phyloP scores from a whole-genome alignment of 2,329 filamentous ascomycete species.

The Bipolaris zeicola region DNA sequence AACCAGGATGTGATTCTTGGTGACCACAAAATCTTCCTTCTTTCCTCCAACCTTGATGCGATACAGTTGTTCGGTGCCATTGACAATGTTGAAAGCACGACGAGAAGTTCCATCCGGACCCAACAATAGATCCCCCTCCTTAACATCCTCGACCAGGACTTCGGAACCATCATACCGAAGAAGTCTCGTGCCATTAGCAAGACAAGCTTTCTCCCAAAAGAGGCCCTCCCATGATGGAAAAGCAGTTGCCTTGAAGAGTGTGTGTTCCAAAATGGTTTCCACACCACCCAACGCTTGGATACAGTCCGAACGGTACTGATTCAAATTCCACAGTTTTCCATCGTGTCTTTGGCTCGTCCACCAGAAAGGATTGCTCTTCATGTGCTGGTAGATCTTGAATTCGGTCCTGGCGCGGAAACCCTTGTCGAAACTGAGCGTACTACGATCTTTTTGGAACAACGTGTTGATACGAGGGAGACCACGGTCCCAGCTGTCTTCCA shows the following conservation, averaged over 20 bases:
- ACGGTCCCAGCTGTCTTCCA: conserved; percentile 98
- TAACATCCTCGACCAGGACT: too few relatives aligned
- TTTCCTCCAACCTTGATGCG: too few relatives aligned
- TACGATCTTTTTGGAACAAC: conserved; percentile 96
- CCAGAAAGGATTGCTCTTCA: conserved; percentile 99
- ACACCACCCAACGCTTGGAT: conserved; percentile 96
- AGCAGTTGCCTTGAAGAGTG: conserved; percentile 93
- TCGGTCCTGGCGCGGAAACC: conserved; percentile 94
- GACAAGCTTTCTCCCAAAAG: conserved; percentile 86
- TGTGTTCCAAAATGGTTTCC: conserved; percentile 96
- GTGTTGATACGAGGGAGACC: conserved; percentile 98
- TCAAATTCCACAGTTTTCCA: conserved; percentile 96
- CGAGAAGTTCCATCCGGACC: too few relatives aligned
- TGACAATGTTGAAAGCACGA: too few relatives aligned
- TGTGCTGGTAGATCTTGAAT: conserved; percentile 97
- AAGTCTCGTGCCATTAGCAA: too few relatives aligned
- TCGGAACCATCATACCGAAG: too few relatives aligned
- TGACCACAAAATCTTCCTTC: too few relatives aligned
- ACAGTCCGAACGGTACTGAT: conserved; percentile 93
- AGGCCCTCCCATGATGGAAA: conserved; percentile 97
- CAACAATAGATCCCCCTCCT: too few relatives aligned
- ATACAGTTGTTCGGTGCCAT: too few relatives aligned
- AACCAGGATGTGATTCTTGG: too few relatives aligned
- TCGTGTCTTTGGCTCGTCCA: conserved; percentile 98
- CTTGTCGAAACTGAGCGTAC: conserved; percentile 97